Evolutionary conservation across 306 rosid genomes (phyloP).

Genomic region (Inga laurina): DNA sequence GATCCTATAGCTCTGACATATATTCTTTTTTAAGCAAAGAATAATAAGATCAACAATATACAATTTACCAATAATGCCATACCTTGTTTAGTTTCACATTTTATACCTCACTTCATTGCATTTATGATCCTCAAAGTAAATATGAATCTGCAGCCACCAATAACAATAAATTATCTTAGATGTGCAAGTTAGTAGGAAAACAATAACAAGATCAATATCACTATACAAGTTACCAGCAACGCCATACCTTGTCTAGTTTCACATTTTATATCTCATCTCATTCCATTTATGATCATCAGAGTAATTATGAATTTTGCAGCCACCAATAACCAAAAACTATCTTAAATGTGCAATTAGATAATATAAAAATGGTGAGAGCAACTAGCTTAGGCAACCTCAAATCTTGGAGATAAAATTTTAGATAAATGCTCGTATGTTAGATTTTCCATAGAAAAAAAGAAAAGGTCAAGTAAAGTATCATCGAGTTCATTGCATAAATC

Average conservation of each 20-base stretch:
- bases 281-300: not conserved
- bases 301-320: constrained; percentile 7
- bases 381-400: not conserved
- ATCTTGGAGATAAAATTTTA: not conserved
- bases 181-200: not conserved
- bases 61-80: too few species aligned
- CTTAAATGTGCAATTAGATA: not conserved
- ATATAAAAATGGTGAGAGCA: not conserved
- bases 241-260: not conserved
- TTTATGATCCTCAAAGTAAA: too few species aligned
- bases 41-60: too few species aligned
- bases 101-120: too few species aligned
- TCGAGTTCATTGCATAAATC: too few species aligned
- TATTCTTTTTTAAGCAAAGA: too few species aligned
- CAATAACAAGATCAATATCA: not conserved
- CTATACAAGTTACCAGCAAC: not conserved
- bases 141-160: too few species aligned
- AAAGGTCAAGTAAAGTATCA: not conserved
- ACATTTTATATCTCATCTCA: not conserved
- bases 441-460: not conserved
- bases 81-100: too few species aligned
- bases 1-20: too few species aligned
- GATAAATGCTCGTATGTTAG: not conserved
- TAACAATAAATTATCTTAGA: too few species aligned
- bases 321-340: not conserved